These are phyloP conservation scores for Fusarium sarcochroum DNA, from an alignment of 2,329 filamentous ascomycete species.

Conservation along the genomic window DNA sequence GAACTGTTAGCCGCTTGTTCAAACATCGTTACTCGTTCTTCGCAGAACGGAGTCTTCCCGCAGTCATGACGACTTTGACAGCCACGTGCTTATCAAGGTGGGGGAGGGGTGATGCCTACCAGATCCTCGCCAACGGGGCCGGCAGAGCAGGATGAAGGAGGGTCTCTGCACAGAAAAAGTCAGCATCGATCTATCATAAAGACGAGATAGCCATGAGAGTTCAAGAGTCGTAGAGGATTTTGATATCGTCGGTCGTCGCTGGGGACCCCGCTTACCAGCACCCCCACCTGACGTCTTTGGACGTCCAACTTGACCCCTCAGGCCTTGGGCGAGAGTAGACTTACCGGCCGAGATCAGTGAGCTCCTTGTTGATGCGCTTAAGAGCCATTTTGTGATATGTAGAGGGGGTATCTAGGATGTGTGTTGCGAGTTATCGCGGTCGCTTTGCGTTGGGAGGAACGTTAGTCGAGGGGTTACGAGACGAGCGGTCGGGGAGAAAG, in stretches of 20 bases:
- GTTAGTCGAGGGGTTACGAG: constrained; percentile 45
- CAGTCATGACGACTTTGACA: constrained; percentile 33
- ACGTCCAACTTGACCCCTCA: constrained; percentile 47
- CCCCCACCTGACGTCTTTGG: constrained; percentile 57
- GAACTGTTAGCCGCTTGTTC: constrained; percentile 44
- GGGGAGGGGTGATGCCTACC: constrained; percentile 73
- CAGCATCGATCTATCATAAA: constrained; percentile 33
- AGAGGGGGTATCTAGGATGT: constrained; percentile 47
- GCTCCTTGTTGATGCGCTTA: constrained; percentile 96
- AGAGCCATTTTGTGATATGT: constrained; percentile 77
- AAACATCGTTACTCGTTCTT: background rate
- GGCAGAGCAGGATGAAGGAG: constrained; percentile 98
- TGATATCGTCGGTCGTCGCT: constrained; percentile 32
- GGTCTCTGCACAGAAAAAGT: constrained; percentile 76
- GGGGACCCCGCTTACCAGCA: constrained; percentile 55
- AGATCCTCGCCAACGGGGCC: constrained; percentile 97
- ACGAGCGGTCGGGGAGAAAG: constrained; percentile 33
- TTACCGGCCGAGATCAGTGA: constrained; percentile 91
- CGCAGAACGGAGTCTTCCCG: constrained; percentile 9
- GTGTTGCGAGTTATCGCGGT: constrained; percentile 48
- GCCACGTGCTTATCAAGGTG: constrained; percentile 42
- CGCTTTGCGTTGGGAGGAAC: constrained; percentile 40
- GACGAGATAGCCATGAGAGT: background rate
- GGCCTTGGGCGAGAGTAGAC: constrained; percentile 51
- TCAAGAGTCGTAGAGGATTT: constrained; percentile 28